Base-by-base conservation (phyloP, 2,329 filamentous ascomycete genomes). In the Arthrobotrys megalospora region DNA sequence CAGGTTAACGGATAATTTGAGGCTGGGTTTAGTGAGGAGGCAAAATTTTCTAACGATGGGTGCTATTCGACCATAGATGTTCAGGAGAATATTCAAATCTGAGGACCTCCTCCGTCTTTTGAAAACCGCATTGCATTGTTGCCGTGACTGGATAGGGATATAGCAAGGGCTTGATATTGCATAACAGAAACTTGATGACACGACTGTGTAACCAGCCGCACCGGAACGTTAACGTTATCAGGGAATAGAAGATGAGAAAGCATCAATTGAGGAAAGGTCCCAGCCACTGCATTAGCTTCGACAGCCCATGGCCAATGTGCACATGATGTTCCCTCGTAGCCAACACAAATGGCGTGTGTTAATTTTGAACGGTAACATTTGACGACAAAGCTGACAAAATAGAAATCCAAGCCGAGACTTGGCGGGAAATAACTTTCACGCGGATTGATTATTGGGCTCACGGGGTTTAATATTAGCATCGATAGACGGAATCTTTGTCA, bases 311-410 rank as follows among this genome's bases (percentile, higher is more conserved):
- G 41, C 38, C 53, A 64, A 62, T 48, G 53, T 68, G 21, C 67
- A 65, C 64, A 64, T 66, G 45, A 52, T 66, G 62, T 32, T 16
- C 60, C 45, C 45, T 24, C 45, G 45, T 24, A n/a, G 36, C 38
- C 69, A 73, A 73, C 69, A 68, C 71, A 68, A 62, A 68, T 50
- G 45, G 28, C 24, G 63, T 75, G 64, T 75, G 70, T 75, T 67
- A 75, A 75, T 55, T 43, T 73, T 67, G 55, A 55, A 32, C 50
- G 41, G 64, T 50, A 60, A 50, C n/a, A 67, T 66, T 28, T 52
- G 12, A 36, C 68, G 58, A 21, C 43, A 19, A 55, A 36, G 12
- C 64, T 41, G 12, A 16, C 47, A 32, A 38, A 58, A 62, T n/a
- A 67, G 43, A 50, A 50, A 50, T 45, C 21, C 11, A 66, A 52